phyloP scores from a whole-genome alignment of 2,329 filamentous ascomycete genomes.

The Alternaria sp. region DNA sequence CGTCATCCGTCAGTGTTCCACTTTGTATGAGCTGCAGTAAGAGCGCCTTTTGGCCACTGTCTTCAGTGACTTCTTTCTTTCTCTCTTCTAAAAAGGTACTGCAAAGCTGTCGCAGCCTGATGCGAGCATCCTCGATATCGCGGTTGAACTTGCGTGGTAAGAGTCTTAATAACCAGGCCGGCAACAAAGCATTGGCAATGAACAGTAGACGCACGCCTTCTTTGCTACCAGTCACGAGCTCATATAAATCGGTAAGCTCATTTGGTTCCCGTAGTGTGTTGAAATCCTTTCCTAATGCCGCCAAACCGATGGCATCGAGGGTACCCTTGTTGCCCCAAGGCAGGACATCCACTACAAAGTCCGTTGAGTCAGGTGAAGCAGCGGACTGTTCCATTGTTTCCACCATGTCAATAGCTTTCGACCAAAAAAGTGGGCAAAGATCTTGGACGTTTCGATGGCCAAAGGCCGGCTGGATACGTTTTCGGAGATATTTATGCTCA shows the following conservation, averaged over 20 bases:
- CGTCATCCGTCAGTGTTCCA: neutral
- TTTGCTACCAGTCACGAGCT: slow-evolving; percentile 1
- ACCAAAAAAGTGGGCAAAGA: slow-evolving; percentile 2
- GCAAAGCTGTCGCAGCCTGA: neutral
- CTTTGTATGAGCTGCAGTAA: slow-evolving; percentile 2
- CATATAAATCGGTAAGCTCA: neutral
- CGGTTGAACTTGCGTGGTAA: neutral
- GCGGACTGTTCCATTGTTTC: neutral
- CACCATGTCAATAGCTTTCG: slow-evolving; percentile 7
- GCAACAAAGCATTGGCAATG: slow-evolving; percentile 1
- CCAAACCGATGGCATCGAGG: slow-evolving; percentile 1
- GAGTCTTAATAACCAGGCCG: neutral
- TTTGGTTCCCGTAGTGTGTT: neutral
- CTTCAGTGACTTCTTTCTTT: neutral
- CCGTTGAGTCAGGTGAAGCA: neutral
- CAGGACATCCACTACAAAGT: neutral
- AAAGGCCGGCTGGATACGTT: neutral
- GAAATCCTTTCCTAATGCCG: slow-evolving; percentile 1
- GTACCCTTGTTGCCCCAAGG: slow-evolving; percentile 1
- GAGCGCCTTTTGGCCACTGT: neutral
- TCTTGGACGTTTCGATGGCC: neutral
- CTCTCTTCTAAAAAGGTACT: neutral
- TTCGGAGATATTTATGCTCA: neutral
- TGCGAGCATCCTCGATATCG: no score
- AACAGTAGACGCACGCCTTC: neutral